phyloP scores from a whole-genome alignment of 2,329 filamentous ascomycete species.

The Orbilia blumenaviensis region DNA sequence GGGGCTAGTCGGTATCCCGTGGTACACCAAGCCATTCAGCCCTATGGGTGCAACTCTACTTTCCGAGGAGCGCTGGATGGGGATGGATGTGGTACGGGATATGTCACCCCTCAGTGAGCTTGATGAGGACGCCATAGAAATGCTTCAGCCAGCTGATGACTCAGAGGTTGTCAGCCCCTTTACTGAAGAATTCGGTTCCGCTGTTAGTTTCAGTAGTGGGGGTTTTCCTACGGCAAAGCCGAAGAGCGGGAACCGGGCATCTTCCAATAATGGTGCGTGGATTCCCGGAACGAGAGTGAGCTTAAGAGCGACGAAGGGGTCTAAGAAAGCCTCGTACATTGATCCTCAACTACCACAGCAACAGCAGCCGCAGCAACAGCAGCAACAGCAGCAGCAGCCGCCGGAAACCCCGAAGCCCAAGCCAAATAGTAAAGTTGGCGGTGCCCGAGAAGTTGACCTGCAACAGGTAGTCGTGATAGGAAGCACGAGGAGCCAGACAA shows the following conservation, averaged over 20 bases:
- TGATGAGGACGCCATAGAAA: conserved; percentile 51
- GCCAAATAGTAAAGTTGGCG: conserved; percentile 1
- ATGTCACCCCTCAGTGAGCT: conserved; percentile 53
- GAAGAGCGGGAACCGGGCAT: neutral
- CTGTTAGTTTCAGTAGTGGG: neutral
- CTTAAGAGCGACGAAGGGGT: conserved; percentile 43
- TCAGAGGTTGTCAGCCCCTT: conserved; percentile 23
- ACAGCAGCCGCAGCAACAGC: neutral
- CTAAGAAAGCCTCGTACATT: conserved; percentile 23
- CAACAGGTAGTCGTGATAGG: conserved; percentile 50
- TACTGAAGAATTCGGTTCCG: conserved; percentile 8
- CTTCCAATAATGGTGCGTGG: conserved; percentile 17
- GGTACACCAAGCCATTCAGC: conserved; percentile 52
- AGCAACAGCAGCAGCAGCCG: neutral
- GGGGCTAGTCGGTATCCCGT: conserved; percentile 46
- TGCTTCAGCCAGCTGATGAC: conserved; percentile 33
- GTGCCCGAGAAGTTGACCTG: conserved; percentile 27
- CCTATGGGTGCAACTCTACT: conserved; percentile 48
- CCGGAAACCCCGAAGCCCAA: conserved; percentile 34
- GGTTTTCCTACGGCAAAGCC: neutral
- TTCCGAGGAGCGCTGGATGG: conserved; percentile 52
- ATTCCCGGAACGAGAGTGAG: conserved; percentile 43
- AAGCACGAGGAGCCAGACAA: conserved; percentile 48
- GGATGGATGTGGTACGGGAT: conserved; percentile 49
- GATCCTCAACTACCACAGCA: conserved; percentile 8